phyloP scores from a whole-genome alignment of 805 yeast species.

The Zygosaccharomyces lentus region DNA sequence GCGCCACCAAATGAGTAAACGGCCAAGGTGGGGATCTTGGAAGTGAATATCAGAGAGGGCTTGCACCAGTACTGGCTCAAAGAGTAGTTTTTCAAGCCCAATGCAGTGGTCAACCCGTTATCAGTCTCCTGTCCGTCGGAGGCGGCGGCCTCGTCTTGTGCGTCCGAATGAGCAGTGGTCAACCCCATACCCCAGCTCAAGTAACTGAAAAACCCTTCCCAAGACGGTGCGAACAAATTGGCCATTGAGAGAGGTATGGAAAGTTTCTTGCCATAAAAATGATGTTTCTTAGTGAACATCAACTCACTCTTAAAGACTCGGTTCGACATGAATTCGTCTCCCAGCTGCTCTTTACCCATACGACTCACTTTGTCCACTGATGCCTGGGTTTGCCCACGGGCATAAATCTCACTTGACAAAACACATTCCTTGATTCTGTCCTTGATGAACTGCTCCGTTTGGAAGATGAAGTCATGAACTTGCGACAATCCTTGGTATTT shows the following conservation, averaged over 20 bases:
- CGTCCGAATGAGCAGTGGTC: conserved; percentile 26
- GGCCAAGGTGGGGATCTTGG: conserved; percentile 34
- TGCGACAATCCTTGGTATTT: conserved; percentile 57
- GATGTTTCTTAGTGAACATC: conserved; percentile 78
- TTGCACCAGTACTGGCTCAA: conserved; percentile 28
- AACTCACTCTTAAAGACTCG: conserved; percentile 63
- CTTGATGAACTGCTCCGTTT: conserved; percentile 65
- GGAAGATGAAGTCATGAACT: conserved; percentile 62
- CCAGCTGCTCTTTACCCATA: conserved; percentile 61
- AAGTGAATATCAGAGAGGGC: conserved; percentile 34
- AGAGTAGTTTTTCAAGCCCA: conserved; percentile 26
- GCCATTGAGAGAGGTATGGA: conserved; percentile 54
- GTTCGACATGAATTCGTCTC: conserved; percentile 53
- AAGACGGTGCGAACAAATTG: conserved; percentile 80
- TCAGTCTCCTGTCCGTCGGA: background rate
- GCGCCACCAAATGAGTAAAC: conserved; percentile 39
- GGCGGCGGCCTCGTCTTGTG: conserved; percentile 1
- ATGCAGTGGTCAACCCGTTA: conserved; percentile 9
- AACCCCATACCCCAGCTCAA: conserved; percentile 37
- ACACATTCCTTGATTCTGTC: conserved; percentile 64
- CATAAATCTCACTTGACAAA: conserved; percentile 58
- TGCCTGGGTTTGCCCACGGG: conserved; percentile 54
- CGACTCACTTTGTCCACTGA: conserved; percentile 59
- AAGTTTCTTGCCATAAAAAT: conserved; percentile 54
- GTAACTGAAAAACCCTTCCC: conserved; percentile 50